A percentile compares a stretch with the other conserved stretches of the same genome.
Evolutionary conservation across 495 filamentous ascomycete genomes (phyloP).

Genomic region (Penicillium arizonense): DNA sequence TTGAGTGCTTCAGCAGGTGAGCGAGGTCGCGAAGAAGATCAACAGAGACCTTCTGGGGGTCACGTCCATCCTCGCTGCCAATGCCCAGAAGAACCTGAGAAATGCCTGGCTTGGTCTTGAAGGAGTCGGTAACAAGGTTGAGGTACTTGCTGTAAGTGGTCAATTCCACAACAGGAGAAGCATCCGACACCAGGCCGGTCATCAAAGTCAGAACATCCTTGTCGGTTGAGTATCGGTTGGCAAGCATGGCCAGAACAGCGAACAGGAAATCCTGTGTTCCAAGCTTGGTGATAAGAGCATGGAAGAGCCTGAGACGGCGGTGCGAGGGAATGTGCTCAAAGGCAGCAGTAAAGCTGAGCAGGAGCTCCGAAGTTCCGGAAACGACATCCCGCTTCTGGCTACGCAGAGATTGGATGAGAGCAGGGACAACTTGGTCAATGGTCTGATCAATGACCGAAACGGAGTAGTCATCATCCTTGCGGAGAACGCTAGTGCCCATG

Average conservation of each 20-base stretch:
- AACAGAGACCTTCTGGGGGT: constrained; percentile 57
- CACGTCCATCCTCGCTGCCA: constrained; percentile 57
- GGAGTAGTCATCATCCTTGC: constrained; percentile 92
- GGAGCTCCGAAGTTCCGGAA: constrained; percentile 75
- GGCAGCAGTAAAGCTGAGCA: constrained; percentile 89
- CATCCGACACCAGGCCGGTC: constrained; percentile 45
- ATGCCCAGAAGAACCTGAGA: constrained; percentile 67
- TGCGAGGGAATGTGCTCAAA: constrained; percentile 92
- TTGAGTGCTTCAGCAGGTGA: constrained; percentile 44
- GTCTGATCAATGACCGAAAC: constrained; percentile 85
- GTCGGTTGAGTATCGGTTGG: constrained; percentile 43
- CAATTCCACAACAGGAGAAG: constrained; percentile 65
- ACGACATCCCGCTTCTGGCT: constrained; percentile 74
- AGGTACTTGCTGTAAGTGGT: constrained; percentile 68
- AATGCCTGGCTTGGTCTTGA: constrained; percentile 66
- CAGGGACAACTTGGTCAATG: constrained; percentile 84
- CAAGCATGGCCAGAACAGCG: constrained; percentile 47
- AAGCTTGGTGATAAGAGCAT: constrained; percentile 72
- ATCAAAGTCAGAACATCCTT: constrained; percentile 45
- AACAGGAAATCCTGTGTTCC: constrained; percentile 73
- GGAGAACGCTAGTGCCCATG: constrained; percentile 84
- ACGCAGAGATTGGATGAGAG: constrained; percentile 81
- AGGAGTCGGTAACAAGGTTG: constrained; percentile 66
- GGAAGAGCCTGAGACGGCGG: constrained; percentile 75
- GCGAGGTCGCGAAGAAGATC: constrained; percentile 57